Evolutionary conservation across 306 rosid genomes (phyloP).

Genomic region (Carpinus viminea): DNA sequence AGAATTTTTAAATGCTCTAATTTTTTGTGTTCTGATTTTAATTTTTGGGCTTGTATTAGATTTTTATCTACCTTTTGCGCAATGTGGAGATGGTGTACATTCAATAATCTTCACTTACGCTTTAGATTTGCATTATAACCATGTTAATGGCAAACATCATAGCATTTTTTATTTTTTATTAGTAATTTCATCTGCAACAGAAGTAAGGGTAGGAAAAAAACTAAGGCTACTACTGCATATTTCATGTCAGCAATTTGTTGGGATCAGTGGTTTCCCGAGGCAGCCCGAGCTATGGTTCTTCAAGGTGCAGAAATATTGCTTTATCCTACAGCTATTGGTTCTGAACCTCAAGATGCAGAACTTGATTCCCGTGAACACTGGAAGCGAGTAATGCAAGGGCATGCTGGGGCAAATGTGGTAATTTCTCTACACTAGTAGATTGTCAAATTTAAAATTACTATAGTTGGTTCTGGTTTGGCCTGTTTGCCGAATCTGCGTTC

Average conservation of each 20-base stretch:
- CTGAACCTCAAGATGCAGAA: constrained; percentile 85
- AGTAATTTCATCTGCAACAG: constrained; percentile 16
- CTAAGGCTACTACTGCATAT: constrained; percentile 26
- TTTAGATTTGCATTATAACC: constrained; percentile 8
- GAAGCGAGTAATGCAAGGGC: constrained; percentile 98
- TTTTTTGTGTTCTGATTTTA: constrained; percentile 7
- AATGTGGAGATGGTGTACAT: constrained; percentile 12
- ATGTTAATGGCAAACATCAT: constrained; percentile 2
- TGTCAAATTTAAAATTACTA: not conserved
- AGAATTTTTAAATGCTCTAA: constrained; percentile 32
- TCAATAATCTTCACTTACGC: not conserved
- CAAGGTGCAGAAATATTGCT: constrained; percentile 97
- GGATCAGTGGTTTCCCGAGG: constrained; percentile 99
- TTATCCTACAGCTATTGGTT: constrained; percentile 96
- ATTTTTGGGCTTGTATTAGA: not conserved
- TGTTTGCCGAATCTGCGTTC: not conserved
- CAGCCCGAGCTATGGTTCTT: constrained; percentile 92
- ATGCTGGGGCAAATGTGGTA: constrained; percentile 95
- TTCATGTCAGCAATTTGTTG: constrained; percentile 83
- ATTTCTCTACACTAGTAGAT: constrained; percentile 19
- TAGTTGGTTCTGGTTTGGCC: not conserved
- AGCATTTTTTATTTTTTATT: not conserved
- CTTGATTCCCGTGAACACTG: constrained; percentile 92
- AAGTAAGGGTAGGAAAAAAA: constrained; percentile 8
- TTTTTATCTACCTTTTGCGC: not conserved